Conservation (phyloP, 2,329 filamentous ascomycete species). For the Epichloe sylvatica region DNA sequence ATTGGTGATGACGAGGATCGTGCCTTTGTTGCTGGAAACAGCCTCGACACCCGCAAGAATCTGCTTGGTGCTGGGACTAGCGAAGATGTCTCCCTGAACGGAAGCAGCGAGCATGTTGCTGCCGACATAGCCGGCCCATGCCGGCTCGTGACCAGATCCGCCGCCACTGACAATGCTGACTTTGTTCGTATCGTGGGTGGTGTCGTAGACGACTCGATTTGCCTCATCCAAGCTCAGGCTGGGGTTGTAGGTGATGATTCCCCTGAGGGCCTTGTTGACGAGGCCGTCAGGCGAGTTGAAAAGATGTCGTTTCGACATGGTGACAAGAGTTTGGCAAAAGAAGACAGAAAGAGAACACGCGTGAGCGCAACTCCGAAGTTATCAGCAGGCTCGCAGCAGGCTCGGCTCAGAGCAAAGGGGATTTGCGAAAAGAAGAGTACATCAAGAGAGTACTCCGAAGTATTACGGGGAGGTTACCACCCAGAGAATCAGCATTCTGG, state of each 20-base stretch:
- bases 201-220: slow-evolving; percentile 39
- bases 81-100: slow-evolving; percentile 49
- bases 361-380: too few relatives aligned
- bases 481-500: too few relatives aligned
- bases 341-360: not conserved
- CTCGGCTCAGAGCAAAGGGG: too few relatives aligned
- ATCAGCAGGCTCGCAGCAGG: too few relatives aligned
- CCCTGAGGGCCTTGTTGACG: slow-evolving; percentile 36
- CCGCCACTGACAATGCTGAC: slow-evolving; percentile 41
- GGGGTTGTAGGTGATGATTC: slow-evolving; percentile 40
- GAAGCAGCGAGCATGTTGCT: slow-evolving; percentile 46
- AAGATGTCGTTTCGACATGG: slow-evolving; percentile 38
- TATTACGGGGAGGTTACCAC: too few relatives aligned
- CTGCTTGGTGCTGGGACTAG: slow-evolving; percentile 48
- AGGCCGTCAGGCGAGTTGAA: slow-evolving; percentile 39
- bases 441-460: too few relatives aligned
- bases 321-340: not conserved
- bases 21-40: slow-evolving; percentile 39
- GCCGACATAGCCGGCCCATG: slow-evolving; percentile 51
- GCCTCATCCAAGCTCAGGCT: slow-evolving; percentile 33
- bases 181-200: slow-evolving; percentile 26
- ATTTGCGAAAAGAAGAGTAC: too few relatives aligned
- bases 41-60: slow-evolving; percentile 44
- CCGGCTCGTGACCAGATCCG: slow-evolving; percentile 46
- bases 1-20: slow-evolving; percentile 49